These are phyloP conservation scores for Salix caprea DNA, from an alignment of 345 rosid species.

Conservation along the genomic window DNA sequence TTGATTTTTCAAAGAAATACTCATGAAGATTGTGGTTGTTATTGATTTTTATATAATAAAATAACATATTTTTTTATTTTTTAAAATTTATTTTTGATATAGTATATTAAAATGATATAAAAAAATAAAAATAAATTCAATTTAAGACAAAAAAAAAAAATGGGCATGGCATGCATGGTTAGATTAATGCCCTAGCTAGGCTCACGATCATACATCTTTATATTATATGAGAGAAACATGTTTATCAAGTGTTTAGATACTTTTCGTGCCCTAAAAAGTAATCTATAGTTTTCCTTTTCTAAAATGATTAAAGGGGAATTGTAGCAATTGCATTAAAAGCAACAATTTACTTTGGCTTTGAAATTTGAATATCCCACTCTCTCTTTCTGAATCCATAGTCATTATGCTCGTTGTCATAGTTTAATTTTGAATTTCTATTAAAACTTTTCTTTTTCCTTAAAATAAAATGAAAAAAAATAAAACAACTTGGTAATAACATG, in stretches of 20 bases:
- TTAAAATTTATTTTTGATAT: too few species aligned
- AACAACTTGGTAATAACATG: too few species aligned
- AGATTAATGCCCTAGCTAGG: slow-evolving; percentile 5
- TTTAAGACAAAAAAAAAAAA: background rate
- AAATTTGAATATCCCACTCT: slow-evolving; percentile 31
- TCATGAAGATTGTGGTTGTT: too few species aligned
- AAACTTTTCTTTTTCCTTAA: too few species aligned
- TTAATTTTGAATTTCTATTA: too few species aligned
- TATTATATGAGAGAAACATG: slow-evolving; percentile 27
- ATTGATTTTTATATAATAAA: too few species aligned
- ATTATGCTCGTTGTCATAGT: slow-evolving; percentile 28
- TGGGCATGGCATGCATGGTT: slow-evolving; percentile 35
- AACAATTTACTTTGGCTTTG: slow-evolving; percentile 45
- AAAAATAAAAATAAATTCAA: too few species aligned
- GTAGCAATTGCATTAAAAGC: slow-evolving; percentile 49
- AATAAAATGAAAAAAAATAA: too few species aligned
- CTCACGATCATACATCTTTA: slow-evolving; percentile 16
- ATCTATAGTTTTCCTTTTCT: slow-evolving; percentile 2
- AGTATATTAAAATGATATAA: too few species aligned
- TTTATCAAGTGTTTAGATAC: slow-evolving; percentile 17
- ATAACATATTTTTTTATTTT: too few species aligned
- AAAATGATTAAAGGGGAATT: slow-evolving; percentile 32
- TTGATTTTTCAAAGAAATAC: background rate
- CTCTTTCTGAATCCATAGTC: slow-evolving; percentile 34
- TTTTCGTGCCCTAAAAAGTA: background rate